Percentiles rank a stretch among this genome's conserved stretches.
These are phyloP conservation scores for Postia placenta DNA, from an alignment of 768 basidiomycete species.

Conservation along the genomic window DNA sequence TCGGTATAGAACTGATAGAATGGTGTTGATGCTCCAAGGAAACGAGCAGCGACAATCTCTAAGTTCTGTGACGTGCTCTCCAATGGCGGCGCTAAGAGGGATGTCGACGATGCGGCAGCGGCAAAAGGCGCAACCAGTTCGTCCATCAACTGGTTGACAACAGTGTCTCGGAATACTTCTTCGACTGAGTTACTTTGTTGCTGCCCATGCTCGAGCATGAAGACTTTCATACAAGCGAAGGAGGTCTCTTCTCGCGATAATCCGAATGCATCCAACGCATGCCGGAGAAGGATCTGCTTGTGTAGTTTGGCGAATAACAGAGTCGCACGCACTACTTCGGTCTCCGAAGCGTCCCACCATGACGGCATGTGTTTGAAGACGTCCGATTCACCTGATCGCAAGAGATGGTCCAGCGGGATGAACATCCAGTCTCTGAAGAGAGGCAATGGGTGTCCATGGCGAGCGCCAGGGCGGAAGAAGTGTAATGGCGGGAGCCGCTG, in stretches of 20 bases:
- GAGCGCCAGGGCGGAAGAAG: conserved; percentile 2
- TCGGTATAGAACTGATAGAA: conserved; percentile 96
- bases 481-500: conserved; percentile 33
- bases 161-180: conserved; percentile 77
- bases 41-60: conserved; percentile 48
- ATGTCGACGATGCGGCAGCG: conserved; percentile 20
- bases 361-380: conserved; percentile 65
- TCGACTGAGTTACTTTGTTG: conserved; percentile 26
- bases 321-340: conserved; percentile 65
- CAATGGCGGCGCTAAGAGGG: conserved; percentile 11
- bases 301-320: conserved; percentile 53
- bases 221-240: conserved; percentile 86
- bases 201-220: conserved; percentile 92
- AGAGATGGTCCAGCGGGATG: conserved; percentile 66
- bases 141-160: conserved; percentile 54
- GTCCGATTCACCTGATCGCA: conserved; percentile 68
- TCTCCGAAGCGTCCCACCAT: conserved; percentile 75
- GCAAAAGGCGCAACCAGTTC: conserved; percentile 53
- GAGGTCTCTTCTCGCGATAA: conserved; percentile 52
- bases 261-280: conserved; percentile 35
- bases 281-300: conserved; percentile 37
- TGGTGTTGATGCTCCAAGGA: conserved; percentile 63
- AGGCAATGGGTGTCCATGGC: conserved; percentile 33
- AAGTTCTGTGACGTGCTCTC: conserved; percentile 27
- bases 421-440: conserved; percentile 61